Evolutionary conservation across 2,329 filamentous ascomycete genomes (phyloP).

Genomic region (Trichoderma polysporum): DNA sequence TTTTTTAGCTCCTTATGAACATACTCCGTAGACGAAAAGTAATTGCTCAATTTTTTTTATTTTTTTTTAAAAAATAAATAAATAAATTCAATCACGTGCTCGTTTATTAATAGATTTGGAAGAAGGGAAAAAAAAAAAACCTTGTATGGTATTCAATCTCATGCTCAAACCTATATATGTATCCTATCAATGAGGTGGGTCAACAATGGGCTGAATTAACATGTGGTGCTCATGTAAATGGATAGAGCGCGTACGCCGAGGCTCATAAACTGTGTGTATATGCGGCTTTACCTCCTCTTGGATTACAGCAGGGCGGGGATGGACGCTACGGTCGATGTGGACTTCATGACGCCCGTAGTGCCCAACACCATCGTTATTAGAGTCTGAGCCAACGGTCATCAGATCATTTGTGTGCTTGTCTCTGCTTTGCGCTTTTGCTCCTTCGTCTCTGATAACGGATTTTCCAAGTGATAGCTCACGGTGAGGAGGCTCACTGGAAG

Average conservation of each 20-base stretch:
- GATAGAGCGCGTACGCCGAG: constrained; percentile 26
- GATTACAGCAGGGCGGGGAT: constrained; percentile 23
- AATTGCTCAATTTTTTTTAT: too few relatives aligned
- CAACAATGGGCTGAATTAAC: constrained; percentile 28
- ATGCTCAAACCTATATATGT: not conserved
- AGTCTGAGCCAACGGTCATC: not conserved
- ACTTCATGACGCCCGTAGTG: not conserved
- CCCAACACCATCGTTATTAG: not conserved
- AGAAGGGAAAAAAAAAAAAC: too few relatives aligned
- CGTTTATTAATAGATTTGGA: too few relatives aligned
- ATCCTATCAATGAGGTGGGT: constrained; percentile 5
- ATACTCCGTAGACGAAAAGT: too few relatives aligned
- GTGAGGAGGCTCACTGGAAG: not conserved
- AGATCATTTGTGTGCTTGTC: not conserved
- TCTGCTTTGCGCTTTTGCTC: not conserved
- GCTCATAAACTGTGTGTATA: constrained; percentile 27
- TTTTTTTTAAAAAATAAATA: too few relatives aligned
- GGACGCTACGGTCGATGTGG: constrained; percentile 27
- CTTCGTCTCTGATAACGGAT: not conserved
- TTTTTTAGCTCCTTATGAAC: too few relatives aligned
- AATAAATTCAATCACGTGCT: too few relatives aligned
- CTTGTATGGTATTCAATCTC: too few relatives aligned
- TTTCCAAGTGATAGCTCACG: not conserved
- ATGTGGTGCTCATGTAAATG: constrained; percentile 25
- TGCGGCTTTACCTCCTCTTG: constrained; percentile 26